Conservation (phyloP, 805 yeast species). For the Hanseniaspora guilliermondii region DNA sequence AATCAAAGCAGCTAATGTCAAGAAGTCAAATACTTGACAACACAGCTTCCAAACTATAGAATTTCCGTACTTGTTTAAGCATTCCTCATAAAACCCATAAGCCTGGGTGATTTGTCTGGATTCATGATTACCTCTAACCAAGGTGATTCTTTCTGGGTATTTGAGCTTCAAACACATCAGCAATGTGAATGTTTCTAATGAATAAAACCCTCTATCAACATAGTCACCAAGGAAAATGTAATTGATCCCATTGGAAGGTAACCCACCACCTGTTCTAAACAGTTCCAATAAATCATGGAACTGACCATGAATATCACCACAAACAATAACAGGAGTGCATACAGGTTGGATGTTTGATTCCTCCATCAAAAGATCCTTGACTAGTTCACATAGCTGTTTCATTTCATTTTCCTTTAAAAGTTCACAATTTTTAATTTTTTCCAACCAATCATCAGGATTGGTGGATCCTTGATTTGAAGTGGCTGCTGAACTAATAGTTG, state of each 20-base stretch:
- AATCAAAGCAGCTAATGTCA: constrained; percentile 87
- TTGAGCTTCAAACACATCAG: constrained; percentile 87
- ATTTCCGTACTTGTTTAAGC: constrained; percentile 82
- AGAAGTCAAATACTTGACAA: constrained; percentile 89
- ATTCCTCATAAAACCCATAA: constrained; percentile 94
- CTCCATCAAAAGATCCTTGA: constrained; percentile 89
- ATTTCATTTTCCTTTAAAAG: constrained; percentile 82
- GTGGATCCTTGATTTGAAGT: constrained; percentile 4
- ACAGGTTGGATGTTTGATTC: constrained; percentile 92
- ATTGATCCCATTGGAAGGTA: constrained; percentile 61
- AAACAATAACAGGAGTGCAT: constrained; percentile 82
- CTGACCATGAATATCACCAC: constrained; percentile 97
- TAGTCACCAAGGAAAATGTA: constrained; percentile 90
- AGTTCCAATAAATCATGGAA: constrained; percentile 87
- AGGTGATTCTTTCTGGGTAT: constrained; percentile 70
- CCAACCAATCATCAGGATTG: constrained; percentile 95
- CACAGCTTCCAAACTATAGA: constrained; percentile 94
- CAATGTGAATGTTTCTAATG: constrained; percentile 84
- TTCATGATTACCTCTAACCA: constrained; percentile 96
- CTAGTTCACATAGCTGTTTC: constrained; percentile 92
- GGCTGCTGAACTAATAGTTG: constrained; percentile 4
- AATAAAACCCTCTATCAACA: constrained; percentile 95
- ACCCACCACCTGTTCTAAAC: constrained; percentile 83
- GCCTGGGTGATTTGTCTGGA: constrained; percentile 97
- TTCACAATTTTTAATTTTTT: constrained; percentile 80